A percentile compares a stretch with the other conserved stretches of the same genome.
Evolutionary conservation across 2,329 filamentous ascomycete genomes (phyloP).

Genomic region (Neofusicoccum laricinum): DNA sequence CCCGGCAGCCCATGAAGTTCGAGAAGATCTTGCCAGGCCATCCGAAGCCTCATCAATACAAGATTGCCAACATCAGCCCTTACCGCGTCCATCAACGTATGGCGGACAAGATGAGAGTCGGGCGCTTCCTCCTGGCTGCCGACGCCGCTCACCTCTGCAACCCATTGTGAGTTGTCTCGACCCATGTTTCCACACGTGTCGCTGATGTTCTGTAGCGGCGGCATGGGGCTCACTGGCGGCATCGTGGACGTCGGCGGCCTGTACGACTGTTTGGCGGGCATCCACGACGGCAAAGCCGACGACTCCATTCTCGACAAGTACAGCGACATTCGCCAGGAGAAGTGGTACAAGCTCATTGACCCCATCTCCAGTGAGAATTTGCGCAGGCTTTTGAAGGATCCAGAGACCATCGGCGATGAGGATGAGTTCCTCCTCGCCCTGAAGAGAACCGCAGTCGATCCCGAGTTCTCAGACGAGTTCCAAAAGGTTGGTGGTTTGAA

Average conservation of each 20-base stretch:
- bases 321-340: conserved; percentile 17
- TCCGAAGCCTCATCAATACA: conserved; percentile 56
- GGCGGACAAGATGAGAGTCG: conserved; percentile 52
- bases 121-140: conserved; percentile 53
- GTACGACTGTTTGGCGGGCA: conserved; percentile 49
- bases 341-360: conserved; percentile 16
- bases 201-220: conserved; percentile 40
- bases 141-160: conserved; percentile 57
- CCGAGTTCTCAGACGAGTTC: conserved; percentile 25
- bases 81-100: conserved; percentile 59
- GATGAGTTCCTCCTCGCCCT: conserved; percentile 38
- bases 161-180: conserved; percentile 36
- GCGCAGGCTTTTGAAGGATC: conserved; percentile 34
- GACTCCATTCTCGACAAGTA: conserved; percentile 20
- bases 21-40: conserved; percentile 55
- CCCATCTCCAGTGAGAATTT: conserved; percentile 35
- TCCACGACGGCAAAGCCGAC: conserved; percentile 16
- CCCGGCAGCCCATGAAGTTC: conserved; percentile 52
- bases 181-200: too few relatives aligned
- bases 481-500: conserved; percentile 21
- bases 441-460: conserved; percentile 31
- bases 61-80: conserved; percentile 52
- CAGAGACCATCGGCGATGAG: conserved; percentile 33
- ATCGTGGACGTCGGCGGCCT: conserved; percentile 58
- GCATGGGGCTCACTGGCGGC: conserved; percentile 58